Conservation (phyloP, 2,329 filamentous ascomycete genomes). For the Drechslera avenae region DNA sequence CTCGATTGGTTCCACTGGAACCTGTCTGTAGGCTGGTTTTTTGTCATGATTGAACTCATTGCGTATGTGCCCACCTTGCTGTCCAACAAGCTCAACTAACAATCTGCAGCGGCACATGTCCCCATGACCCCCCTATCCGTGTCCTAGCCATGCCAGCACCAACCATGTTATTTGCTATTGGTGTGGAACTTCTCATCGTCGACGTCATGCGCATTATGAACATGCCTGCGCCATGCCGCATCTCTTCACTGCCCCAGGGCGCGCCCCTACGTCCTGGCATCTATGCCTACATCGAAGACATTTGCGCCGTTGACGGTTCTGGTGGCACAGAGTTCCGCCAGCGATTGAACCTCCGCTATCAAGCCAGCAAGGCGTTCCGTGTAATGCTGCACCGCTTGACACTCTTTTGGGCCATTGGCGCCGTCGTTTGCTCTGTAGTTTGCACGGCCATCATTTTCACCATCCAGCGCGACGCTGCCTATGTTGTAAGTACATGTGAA, state of each 20-base stretch:
- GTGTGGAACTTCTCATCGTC: slow-evolving; percentile 57
- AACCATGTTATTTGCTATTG: slow-evolving; percentile 59
- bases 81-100: slow-evolving; percentile 10
- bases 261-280: slow-evolving; percentile 59
- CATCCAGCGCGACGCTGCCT: slow-evolving; percentile 54
- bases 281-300: slow-evolving; percentile 61
- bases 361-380: slow-evolving; percentile 59
- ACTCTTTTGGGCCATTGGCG: slow-evolving; percentile 59
- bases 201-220: slow-evolving; percentile 55
- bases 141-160: slow-evolving; percentile 59
- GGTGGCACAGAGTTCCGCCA: slow-evolving; percentile 60
- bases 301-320: slow-evolving; percentile 59
- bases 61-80: slow-evolving; percentile 44
- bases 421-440: slow-evolving; percentile 47
- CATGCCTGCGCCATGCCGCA: slow-evolving; percentile 55
- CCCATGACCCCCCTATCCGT: slow-evolving; percentile 56
- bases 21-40: slow-evolving; percentile 59
- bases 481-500: slow-evolving; percentile 47
- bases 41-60: slow-evolving; percentile 63
- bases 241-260: slow-evolving; percentile 59
- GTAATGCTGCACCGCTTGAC: slow-evolving; percentile 59
- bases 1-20: slow-evolving; percentile 66
- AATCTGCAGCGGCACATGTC: slow-evolving; percentile 50
- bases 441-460: slow-evolving; percentile 56
- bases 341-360: slow-evolving; percentile 58